These are phyloP conservation scores for Citrus australasica DNA, from an alignment of 345 rosid genomes.

Conservation along the genomic window DNA sequence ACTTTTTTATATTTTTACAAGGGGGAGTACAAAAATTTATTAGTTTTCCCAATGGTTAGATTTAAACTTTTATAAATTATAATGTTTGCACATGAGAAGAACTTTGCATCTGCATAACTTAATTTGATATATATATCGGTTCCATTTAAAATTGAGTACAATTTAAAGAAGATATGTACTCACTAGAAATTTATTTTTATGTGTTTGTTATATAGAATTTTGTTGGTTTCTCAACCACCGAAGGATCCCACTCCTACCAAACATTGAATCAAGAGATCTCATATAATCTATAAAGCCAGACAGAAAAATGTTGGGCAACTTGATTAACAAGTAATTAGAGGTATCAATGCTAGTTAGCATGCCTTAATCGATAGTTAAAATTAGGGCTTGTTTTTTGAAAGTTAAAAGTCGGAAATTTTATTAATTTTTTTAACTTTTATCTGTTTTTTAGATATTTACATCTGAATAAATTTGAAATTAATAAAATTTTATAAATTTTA, in stretches of 20 bases:
- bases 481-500: too few species aligned
- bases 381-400: too few species aligned
- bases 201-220: neutral
- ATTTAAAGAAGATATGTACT: neutral
- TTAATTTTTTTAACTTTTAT: too few species aligned
- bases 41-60: too few species aligned
- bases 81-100: too few species aligned
- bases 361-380: neutral
- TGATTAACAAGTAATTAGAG: neutral
- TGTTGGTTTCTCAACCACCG: slow-evolving; percentile 3
- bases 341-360: neutral
- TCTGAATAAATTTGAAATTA: too few species aligned
- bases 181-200: neutral
- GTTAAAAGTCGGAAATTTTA: too few species aligned
- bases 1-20: neutral
- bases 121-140: neutral
- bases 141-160: neutral
- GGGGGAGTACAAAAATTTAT: neutral
- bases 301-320: neutral
- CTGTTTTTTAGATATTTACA: too few species aligned
- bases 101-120: neutral
- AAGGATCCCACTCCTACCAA: slow-evolving; percentile 17
- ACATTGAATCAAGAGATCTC: slow-evolving; percentile 4
- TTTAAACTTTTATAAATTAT: too few species aligned
- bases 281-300: slow-evolving; percentile 5